Percentiles rank a stretch among this genome's conserved stretches.
Conservation (phyloP, 495 filamentous ascomycete species). For the Pyronema omphalodes region DNA sequence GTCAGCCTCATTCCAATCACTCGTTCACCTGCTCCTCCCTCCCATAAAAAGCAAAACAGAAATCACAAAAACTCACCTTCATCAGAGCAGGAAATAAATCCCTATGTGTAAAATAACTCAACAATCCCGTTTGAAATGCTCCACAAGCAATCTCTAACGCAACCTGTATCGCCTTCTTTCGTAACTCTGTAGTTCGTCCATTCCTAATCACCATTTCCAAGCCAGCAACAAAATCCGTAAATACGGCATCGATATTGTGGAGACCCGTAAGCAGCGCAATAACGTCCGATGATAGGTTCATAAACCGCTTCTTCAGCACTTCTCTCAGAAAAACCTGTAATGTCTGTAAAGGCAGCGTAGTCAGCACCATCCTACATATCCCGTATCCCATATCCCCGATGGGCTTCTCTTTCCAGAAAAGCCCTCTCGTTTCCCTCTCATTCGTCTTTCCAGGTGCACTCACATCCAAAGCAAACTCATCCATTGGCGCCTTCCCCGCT, state of each 20-base stretch:
- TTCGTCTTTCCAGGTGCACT: conserved; percentile 20
- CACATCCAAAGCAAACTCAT: conserved; percentile 80
- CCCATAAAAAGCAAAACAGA: no score
- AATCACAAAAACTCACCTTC: conserved; percentile 52
- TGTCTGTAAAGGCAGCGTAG: conserved; percentile 44
- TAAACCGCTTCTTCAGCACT: conserved; percentile 75
- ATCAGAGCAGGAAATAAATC: conserved; percentile 89
- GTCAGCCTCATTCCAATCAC: not conserved
- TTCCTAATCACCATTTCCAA: conserved; percentile 68
- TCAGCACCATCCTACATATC: no score
- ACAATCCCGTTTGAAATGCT: conserved; percentile 78
- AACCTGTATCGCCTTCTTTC: conserved; percentile 61
- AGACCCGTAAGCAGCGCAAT: conserved; percentile 78
- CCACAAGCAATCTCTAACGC: conserved; percentile 75
- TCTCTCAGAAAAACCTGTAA: conserved; percentile 70
- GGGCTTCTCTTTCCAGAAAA: not conserved
- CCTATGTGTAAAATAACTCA: conserved; percentile 88
- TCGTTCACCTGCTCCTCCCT: not conserved
- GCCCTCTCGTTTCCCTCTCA: not conserved
- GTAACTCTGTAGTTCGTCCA: conserved; percentile 50
- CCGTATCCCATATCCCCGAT: conserved; percentile 7
- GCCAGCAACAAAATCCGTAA: conserved; percentile 70
- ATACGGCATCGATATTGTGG: conserved; percentile 65
- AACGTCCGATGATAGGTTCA: conserved; percentile 87
- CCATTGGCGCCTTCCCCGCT: conserved; percentile 39